Base-by-base conservation (phyloP, 257 asterid species). In the Scutellaria galericulata region DNA sequence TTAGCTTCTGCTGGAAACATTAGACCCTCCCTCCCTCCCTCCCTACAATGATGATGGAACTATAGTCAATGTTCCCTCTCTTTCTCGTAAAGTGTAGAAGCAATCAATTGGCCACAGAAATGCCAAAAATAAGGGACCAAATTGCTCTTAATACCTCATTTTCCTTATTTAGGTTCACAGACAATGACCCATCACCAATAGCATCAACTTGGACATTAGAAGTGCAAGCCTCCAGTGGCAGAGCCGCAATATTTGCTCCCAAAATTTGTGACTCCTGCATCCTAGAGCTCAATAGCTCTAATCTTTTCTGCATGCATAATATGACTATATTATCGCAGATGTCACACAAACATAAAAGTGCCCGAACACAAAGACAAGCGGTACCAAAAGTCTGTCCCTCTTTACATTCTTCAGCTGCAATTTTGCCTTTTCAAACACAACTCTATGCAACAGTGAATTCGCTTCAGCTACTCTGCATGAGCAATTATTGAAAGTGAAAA, bases 381-480 rank as follows among this genome's bases (percentile, higher is more conserved):
- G 71, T 91, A 93, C 98, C 95, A 78, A 86, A 70, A 91, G 75
- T 68, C 66, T 88, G 69, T 84, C 89, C 78, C 70, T 79, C 88
- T 83, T 88, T 10, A 78, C 77, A 81, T 68, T 77, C 83, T 81
- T 81, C 89, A 89, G 86, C 79, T 76, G 95, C 69, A 83, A 79
- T 60, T 86, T 93, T 61, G 94, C 87, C 81, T 82, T 87, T 76
- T 82, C 91, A 42, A 85, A 83, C 77, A 88, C 79, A 81, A 91
- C 72, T 69, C 56, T 85, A 53, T 81, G 85, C 81, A 93, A 57
- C 80, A 86, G 57, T 69, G 80, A 69, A 51, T 79, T 89, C 71
- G 82, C 66, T 84, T 89, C 92, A 73, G 80, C 82, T 52, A 64
- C 42, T 82, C 98, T 93, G 91, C 78, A 87, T 39, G 80, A 78